Percentiles rank a stretch among this genome's conserved stretches.
These are phyloP conservation scores for Actinomortierella ambigua DNA, from an alignment of 371 early-diverging fungal genomes.

Conservation along the genomic window DNA sequence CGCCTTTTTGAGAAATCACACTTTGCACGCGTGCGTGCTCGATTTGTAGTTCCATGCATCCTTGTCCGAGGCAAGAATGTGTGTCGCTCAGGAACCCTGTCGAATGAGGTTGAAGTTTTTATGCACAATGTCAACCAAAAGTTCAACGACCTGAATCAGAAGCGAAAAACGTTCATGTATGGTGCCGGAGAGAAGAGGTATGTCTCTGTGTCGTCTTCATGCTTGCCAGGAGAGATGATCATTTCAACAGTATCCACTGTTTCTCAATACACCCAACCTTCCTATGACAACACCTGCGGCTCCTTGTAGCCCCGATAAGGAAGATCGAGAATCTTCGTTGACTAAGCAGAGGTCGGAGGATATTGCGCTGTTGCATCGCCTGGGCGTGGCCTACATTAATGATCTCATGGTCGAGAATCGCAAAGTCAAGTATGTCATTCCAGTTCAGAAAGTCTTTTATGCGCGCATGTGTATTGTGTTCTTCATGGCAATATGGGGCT, in stretches of 20 bases:
- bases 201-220: too few species aligned
- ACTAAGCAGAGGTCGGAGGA: conserved; percentile 39
- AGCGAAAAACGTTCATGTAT: conserved; percentile 41
- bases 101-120: conserved; percentile 42
- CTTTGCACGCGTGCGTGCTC: conserved; percentile 43
- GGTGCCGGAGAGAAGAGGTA: conserved; percentile 42
- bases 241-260: too few species aligned
- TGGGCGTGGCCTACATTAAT: conserved; percentile 46
- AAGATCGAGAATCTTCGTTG: conserved; percentile 42
- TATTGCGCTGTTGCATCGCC: conserved; percentile 35
- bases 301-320: conserved; percentile 32
- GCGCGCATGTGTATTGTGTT: too few species aligned
- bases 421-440: conserved; percentile 51
- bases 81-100: conserved; percentile 40
- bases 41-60: conserved; percentile 45
- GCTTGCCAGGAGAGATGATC: too few species aligned
- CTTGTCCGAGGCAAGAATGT: conserved; percentile 42
- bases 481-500: too few species aligned
- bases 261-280: neutral
- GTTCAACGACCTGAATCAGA: conserved; percentile 38
- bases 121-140: conserved; percentile 45
- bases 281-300: too few species aligned
- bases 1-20: conserved; percentile 46
- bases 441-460: too few species aligned
- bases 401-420: conserved; percentile 47